Percentiles rank a stretch among this genome's conserved stretches.
These are phyloP conservation scores for Pyrenophora graminea DNA, from an alignment of 2,329 filamentous ascomycete species.

Conservation along the genomic window DNA sequence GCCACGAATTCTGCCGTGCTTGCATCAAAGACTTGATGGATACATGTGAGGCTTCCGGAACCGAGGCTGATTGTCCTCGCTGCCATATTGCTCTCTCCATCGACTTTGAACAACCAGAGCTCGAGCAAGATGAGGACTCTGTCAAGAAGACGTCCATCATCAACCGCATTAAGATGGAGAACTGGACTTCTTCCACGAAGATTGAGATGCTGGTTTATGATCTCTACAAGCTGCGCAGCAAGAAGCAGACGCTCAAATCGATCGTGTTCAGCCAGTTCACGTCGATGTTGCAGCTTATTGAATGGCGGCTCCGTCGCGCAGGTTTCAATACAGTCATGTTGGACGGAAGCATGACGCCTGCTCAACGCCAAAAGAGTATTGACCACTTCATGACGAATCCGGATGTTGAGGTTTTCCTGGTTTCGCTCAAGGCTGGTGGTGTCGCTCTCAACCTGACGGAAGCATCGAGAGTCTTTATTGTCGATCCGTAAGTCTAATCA, in stretches of 20 bases:
- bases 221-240: slow-evolving; percentile 85
- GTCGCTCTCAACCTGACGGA: slow-evolving; percentile 95
- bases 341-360: slow-evolving; percentile 94
- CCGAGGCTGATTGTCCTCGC: slow-evolving; percentile 73
- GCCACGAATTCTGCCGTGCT: slow-evolving; percentile 86
- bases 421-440: slow-evolving; percentile 93
- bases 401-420: slow-evolving; percentile 92
- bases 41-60: slow-evolving; percentile 69
- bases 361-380: slow-evolving; percentile 89
- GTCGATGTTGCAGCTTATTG: slow-evolving; percentile 93
- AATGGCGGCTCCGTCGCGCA: slow-evolving; percentile 94
- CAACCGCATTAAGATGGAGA: slow-evolving; percentile 97
- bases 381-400: slow-evolving; percentile 96
- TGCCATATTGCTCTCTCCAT: slow-evolving; percentile 91
- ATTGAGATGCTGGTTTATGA: slow-evolving; percentile 97
- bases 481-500: slow-evolving; percentile 76
- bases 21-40: slow-evolving; percentile 81
- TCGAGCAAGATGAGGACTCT: slow-evolving; percentile 83
- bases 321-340: slow-evolving; percentile 98
- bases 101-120: slow-evolving; percentile 92
- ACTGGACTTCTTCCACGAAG: slow-evolving; percentile 98
- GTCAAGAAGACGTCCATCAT: slow-evolving; percentile 97
- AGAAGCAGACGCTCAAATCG: slow-evolving; percentile 92
- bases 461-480: slow-evolving; percentile 91
- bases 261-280: slow-evolving; percentile 99